Base-by-base conservation (phyloP, 2,329 filamentous ascomycete genomes). In the Ascochyta rabiei region DNA sequence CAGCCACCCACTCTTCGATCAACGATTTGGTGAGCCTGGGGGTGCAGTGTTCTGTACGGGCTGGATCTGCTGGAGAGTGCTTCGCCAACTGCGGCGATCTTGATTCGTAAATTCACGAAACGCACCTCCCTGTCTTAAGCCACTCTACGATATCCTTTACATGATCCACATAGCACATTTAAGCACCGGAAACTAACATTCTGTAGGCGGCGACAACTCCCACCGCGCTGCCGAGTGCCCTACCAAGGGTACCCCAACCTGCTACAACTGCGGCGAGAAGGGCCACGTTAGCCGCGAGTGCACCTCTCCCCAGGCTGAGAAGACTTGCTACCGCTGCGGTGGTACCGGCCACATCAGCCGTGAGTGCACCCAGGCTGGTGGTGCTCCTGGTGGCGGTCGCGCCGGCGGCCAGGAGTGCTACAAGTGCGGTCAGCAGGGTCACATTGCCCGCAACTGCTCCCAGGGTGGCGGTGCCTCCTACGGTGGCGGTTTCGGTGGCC, bases 361-460 rank as follows among this genome's bases (percentile, higher is more conserved):
- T 69, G 93, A 97, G 73, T 93, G 89, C 81, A 80, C 78, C 58
- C 73, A 76, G 64, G 70, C 79, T 53, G 70, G 86, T 79, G 80
- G 79, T 60, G 80, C 80, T 48, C 78, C 76, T 57, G 73, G 76
- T 52, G 71, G 74, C 54, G 80, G 78, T 56, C 79, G 67, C 40
- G 69, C 70, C 43, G 79, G 75, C 55, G 78, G 81, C 60, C 78
- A 79, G 70, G 82, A 96, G 80, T 96, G 92, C 87, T 97, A 97
- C 87, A 97, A 97, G 89, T 99, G 95, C 80, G 93, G 93, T 61
- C 90, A 96, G 82, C 84, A 92, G 65, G 95, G 95, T 57, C 95
- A 98, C 84, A 97, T 98, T 77, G 93, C 95, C 68, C 91, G 90
- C 70, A 92, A 92, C 84, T 95, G 90, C 86, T 82, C 85, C 71